Evolutionary conservation across 2,329 filamentous ascomycete genomes (phyloP), one percentile per base, ranked within the genome.

Genomic region (Beauveria bassiana): DNA sequence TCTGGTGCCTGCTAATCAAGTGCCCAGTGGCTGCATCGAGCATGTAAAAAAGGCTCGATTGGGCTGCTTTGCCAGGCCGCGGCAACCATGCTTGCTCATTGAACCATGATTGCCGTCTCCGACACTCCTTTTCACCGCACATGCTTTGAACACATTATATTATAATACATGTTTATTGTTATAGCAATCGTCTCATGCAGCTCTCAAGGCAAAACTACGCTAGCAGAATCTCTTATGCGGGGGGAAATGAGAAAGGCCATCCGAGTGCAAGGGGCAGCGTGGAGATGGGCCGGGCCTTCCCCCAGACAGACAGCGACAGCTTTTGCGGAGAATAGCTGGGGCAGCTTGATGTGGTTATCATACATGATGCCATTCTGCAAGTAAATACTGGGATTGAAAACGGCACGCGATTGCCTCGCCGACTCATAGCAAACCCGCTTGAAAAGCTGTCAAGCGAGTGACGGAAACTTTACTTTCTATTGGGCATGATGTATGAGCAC

Each of bases 1-100:
- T 31, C 47, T 38, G 49, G 49, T 53, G 38, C 49, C 57, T 60
- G 38, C 12, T 51, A 9, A 52, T 20, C 26, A 60, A 60, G 28
- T 42, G 49, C 40, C n/a, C 16, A 46, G 58, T 60, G 58, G 50
- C 42, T 53, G 58, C 58, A 47, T 40, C 6, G 40, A 54, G 58
- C 40, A 60, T 59, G 34, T 12, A 60, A n/a, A 42, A 53, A 22
- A 24, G 20, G n/a, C 26, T 14, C 40, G 49, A 6, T n/a, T 31
- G 26, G 40, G 38, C 20, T 38, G 40, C 3, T 18, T n/a, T 47
- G 49, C 42, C 20, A 28, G 40, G 40, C 49, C 49, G 49, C 40
- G 49, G 57, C 49, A 53, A 53, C 49, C n/a, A 28, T 42, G 46
- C 24, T 38, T n/a, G 12, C 26, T 34, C 38, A 18, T 45, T 38